Evolutionary conservation across 2,329 filamentous ascomycete genomes (phyloP).

Genomic region (Trichoderma arundinaceum): DNA sequence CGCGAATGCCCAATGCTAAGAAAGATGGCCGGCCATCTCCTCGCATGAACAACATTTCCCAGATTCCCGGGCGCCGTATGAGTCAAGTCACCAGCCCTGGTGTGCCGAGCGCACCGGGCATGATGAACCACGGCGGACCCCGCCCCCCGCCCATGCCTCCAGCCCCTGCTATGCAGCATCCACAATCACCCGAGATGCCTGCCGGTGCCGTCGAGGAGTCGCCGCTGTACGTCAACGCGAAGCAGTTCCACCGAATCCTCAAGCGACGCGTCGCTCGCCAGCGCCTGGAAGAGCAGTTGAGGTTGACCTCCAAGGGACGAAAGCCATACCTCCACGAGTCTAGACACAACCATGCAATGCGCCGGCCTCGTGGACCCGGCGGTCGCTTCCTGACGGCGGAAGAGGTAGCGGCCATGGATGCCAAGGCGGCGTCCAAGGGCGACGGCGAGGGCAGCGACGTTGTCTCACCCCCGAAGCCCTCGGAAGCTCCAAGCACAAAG

Average conservation of each 20-base stretch:
- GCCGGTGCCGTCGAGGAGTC: conserved; percentile 80
- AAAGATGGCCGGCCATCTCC: conserved; percentile 76
- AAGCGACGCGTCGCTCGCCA: conserved; percentile 93
- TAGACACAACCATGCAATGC: conserved; percentile 97
- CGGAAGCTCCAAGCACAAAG: conserved; percentile 56
- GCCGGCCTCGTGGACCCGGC: conserved; percentile 88
- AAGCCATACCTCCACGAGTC: conserved; percentile 98
- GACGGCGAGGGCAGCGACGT: conserved; percentile 44
- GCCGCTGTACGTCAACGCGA: conserved; percentile 96
- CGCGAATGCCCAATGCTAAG: conserved; percentile 79
- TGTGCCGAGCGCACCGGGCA: conserved; percentile 73
- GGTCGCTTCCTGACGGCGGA: conserved; percentile 96
- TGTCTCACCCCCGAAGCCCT: conserved; percentile 36
- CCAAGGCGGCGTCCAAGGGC: conserved; percentile 57
- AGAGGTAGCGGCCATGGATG: conserved; percentile 89
- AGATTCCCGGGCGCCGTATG: conserved; percentile 70
- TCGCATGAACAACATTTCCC: conserved; percentile 68
- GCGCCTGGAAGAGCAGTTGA: conserved; percentile 88
- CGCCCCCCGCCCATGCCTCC: conserved; percentile 64
- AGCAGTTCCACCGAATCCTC: conserved; percentile 96
- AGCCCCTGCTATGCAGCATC: conserved; percentile 69
- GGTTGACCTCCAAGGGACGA: conserved; percentile 90
- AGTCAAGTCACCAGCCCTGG: conserved; percentile 79
- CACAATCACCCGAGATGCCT: conserved; percentile 80
- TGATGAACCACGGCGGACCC: conserved; percentile 70